Base-by-base conservation (phyloP, 441 rosid species). In the Euphorbia schlechtendalii region DNA sequence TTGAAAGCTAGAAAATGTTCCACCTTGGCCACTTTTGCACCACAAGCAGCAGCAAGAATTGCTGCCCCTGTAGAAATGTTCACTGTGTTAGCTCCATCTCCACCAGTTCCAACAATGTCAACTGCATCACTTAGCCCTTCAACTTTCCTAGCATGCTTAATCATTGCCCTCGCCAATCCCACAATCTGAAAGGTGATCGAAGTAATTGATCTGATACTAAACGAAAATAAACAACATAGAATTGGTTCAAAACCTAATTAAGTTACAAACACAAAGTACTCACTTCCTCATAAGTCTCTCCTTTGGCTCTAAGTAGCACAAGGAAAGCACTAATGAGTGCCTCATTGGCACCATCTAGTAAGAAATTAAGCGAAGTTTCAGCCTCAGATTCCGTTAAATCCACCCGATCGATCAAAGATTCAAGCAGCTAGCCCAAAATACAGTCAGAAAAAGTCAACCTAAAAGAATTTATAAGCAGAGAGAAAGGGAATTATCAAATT, bases 1-100 rank as follows among this genome's bases (percentile, higher is more conserved):
- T 64, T 52, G 41, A 20, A 14, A 51, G 20, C 27, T 20, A 17
- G 32, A 48, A 34, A 56, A 46, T 32, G 1, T 24, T 3, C 43
- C 36, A 90, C 98, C 96, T 94, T 89, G 41, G 96, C 99, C 75
- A 89, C 96, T 82, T 84, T 90, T 27, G 92, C 96, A 68, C 97
- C 97, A 69, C 96, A 91, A 66, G 98, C 96, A 41, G 96, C 96
- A 59, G 98, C 87, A 53, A 94, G 87, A 65, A 94, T 81, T 36
- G 98, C 82, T 64, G 99, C 91, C 15, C 97, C 96, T 0, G 99
- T 94, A 18, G 96, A 94, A 62, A 91, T 94, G 73, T 94, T 89
- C 56, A 94, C 96, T 0, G 99, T 94, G 78, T 91, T 80, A 8
- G 94, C 96, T 54, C 98, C 99, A 83, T 91, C 99, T 15, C 96